phyloP scores from a whole-genome alignment of 1,284 basidiomycete genomes.

The Irpex sp. region DNA sequence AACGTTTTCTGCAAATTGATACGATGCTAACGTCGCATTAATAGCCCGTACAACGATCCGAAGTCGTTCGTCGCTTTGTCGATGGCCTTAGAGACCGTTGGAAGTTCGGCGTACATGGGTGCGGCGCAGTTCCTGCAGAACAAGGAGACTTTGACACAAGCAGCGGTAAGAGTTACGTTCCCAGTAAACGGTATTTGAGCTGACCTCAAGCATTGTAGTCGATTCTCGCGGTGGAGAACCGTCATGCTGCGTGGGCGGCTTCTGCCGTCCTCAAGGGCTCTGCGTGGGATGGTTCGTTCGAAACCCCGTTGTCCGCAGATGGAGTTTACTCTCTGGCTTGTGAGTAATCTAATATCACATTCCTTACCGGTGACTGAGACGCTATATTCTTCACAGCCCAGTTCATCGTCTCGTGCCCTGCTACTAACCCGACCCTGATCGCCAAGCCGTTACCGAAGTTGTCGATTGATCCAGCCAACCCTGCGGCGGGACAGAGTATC shows the following conservation, averaged over 20 bases:
- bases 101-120: slow-evolving; percentile 50
- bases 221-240: slow-evolving; percentile 39
- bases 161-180: slow-evolving; percentile 19
- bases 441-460: slow-evolving; percentile 36
- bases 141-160: slow-evolving; percentile 27
- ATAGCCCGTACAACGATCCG: slow-evolving; percentile 44
- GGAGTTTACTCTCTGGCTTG: slow-evolving; percentile 39
- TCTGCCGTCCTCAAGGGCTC: slow-evolving; percentile 40
- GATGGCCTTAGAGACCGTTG: slow-evolving; percentile 53
- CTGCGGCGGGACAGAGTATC: slow-evolving; percentile 21
- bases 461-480: slow-evolving; percentile 19
- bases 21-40: neutral
- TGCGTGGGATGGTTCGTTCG: slow-evolving; percentile 52
- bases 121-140: slow-evolving; percentile 40
- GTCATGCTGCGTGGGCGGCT: slow-evolving; percentile 47
- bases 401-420: slow-evolving; percentile 47
- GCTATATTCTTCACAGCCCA: slow-evolving; percentile 15
- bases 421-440: slow-evolving; percentile 29
- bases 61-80: slow-evolving; percentile 47
- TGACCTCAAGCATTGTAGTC: slow-evolving; percentile 13
- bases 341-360: slow-evolving; percentile 18
- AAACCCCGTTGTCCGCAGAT: slow-evolving; percentile 45
- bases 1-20: neutral
- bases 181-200: neutral
- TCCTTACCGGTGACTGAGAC: slow-evolving; percentile 10